Evolutionary conservation across 1,139 yeast species (phyloP), one percentile per base, ranked within the genome.

Genomic region (Debaryomyces sp.): DNA sequence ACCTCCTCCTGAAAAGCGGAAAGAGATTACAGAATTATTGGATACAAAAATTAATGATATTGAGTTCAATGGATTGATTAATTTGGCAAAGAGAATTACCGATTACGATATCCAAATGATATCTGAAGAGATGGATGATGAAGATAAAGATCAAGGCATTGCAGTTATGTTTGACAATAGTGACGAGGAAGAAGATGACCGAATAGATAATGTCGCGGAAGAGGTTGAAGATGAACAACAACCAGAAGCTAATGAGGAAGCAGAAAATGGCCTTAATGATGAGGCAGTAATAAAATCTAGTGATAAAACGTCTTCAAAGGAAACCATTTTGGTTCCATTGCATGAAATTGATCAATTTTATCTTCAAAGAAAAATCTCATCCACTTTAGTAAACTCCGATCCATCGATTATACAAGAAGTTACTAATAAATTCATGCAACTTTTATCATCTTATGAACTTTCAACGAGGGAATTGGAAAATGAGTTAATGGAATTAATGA

Each of bases 1-100:
- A n/a, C 37, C 61, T 48, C 43, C 59, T 50, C 36, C 53, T 7
- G 61, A 58, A 15, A 50, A 78, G 69, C 47, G 87, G 71, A 46
- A 60, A 4, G 72, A 67, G 45, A 51, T 73, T 13, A 58, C 63
- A 13, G 58, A 71, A 6, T 73, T 85, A 6, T 60, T 91, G 21
- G 86, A 76, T 9, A 54, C 64, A 3, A 55, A 62, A 17, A 54
- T 89, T 0, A 56, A 71, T 1, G 81, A 77, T 45, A 70, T 72
- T 5, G 71, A 74, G 13, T 82, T 87, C 61, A 77, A 82, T 47
- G 80, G 78, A 34, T 69, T 89, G 47, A 57, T 81, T 24, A 75
- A 75, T 18, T 65, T 87, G 44, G 70, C 82, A 5, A 75, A 77
- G 39, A 67, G 73, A 26, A 80, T 92, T 40, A 78, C 85, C 0